These are phyloP conservation scores for Diplosphaera chodatii DNA, from an alignment of 139 green algal genomes.

Conservation along the genomic window DNA sequence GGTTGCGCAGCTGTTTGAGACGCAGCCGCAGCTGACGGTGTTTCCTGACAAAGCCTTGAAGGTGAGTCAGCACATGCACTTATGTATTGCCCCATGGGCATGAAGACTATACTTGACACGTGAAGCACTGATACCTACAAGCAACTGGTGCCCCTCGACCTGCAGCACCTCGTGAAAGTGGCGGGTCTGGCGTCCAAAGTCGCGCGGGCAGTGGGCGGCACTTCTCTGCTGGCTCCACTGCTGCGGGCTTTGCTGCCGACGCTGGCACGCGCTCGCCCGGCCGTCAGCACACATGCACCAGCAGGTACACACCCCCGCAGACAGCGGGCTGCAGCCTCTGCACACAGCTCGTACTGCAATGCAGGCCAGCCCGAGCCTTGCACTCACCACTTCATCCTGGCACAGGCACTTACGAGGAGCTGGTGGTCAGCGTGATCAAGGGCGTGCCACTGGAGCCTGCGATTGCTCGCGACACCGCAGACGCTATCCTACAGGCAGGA, in stretches of 20 bases:
- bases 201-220: conserved; percentile 15
- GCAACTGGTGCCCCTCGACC: too few relatives aligned
- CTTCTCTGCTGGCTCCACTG: conserved; percentile 11
- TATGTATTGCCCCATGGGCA: too few relatives aligned
- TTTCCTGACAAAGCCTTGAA: conserved; percentile 46
- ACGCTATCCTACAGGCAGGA: conserved; percentile 8
- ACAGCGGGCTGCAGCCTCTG: background rate
- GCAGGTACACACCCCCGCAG: background rate
- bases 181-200: conserved; percentile 32
- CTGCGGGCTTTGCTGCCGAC: conserved; percentile 24
- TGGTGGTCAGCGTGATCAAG: conserved; percentile 29
- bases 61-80: too few relatives aligned
- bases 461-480: background rate
- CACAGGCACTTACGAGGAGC: background rate
- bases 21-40: conserved; percentile 40
- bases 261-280: background rate
- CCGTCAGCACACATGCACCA: conserved; percentile 7
- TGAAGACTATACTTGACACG: too few relatives aligned
- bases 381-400: background rate
- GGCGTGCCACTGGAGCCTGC: conserved; percentile 19
- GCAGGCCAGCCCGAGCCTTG: too few relatives aligned
- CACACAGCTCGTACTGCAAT: too few relatives aligned
- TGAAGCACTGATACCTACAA: too few relatives aligned
- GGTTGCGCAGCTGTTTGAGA: conserved; percentile 48
- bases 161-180: conserved; percentile 15